A percentile compares a stretch with the other conserved stretches of the same genome.
phyloP scores from a whole-genome alignment of 257 asterid genomes.

The Vinca minor region DNA sequence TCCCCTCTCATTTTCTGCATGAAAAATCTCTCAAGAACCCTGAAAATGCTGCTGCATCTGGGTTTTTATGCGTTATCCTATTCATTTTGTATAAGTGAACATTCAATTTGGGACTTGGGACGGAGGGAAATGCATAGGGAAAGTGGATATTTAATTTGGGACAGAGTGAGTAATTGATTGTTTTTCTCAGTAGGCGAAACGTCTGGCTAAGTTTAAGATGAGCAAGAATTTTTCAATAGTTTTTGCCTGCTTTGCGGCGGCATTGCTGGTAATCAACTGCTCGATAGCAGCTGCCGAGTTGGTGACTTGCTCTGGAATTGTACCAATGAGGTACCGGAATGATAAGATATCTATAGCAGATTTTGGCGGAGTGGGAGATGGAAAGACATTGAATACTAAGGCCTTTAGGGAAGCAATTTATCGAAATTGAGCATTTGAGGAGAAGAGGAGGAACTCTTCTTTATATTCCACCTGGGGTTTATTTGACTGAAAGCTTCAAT shows the following conservation, averaged over 20 bases:
- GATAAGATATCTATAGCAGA: conserved; percentile 77
- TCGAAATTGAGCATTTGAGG: conserved; percentile 64
- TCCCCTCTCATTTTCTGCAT: neutral
- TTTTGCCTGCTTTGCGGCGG: conserved; percentile 23
- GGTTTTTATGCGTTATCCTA: neutral
- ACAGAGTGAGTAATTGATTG: too few relatives aligned
- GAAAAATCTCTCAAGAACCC: neutral
- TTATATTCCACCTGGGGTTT: conserved; percentile 81
- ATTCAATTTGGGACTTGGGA: too few relatives aligned
- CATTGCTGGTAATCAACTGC: conserved; percentile 21
- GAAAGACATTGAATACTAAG: conserved; percentile 68
- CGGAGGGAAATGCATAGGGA: too few relatives aligned
- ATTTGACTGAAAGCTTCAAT: conserved; percentile 69
- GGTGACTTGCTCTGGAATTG: conserved; percentile 82
- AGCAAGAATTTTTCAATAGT: neutral
- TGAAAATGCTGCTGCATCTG: neutral
- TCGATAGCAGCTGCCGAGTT: conserved; percentile 20
- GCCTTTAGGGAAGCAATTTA: conserved; percentile 76
- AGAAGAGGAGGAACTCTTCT: conserved; percentile 86
- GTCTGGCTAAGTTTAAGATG: conserved; percentile 22
- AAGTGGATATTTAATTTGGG: too few relatives aligned
- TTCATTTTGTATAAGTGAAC: neutral
- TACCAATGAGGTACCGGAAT: conserved; percentile 62
- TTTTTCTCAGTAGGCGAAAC: neutral
- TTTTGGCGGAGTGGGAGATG: conserved; percentile 87